Base-by-base conservation (phyloP, 257 asterid species). In the Przewalskia tangutica region DNA sequence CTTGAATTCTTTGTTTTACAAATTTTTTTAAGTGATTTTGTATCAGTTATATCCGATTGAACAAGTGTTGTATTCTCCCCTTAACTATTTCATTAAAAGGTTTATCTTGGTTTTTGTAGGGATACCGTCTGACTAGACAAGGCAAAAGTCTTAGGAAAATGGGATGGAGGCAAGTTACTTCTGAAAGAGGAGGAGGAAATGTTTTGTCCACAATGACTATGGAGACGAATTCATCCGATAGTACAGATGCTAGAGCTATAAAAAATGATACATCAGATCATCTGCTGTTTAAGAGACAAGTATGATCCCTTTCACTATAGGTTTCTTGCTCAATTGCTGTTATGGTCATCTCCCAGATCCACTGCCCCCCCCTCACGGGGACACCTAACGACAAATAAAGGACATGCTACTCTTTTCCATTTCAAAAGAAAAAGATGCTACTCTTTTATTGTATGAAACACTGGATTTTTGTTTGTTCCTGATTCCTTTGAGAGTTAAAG, bases 221-320 rank as follows among this genome's bases (percentile, higher is more conserved):
- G 96, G 94, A 91, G 55, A 84, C 87, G 36, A 60, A 81, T 79
- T 81, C 92, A 84, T 81, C 89, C 23, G 54, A 88, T 42, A 7
- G 34, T 81, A 81, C 89, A 50, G 85, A 85, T 75, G 58, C 85
- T 56, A 88, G 86, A 73, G 84, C 90, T 81, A 5, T 55, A 17
- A 83, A 56, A 65, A 81, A 83, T 83, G 40, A 82, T 44, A 88
- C 85, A 27, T 84, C 77, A 32, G 92, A 83, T 14, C 76, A 84
- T 75, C 92, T 91, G 85, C 60, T 85, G 62, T 95, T 93, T 88
- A 91, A 81, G 88, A 92, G 97, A 91, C 92, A 91, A 88, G 98
- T 93, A 87, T 36, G 89, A 34, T 60, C 54, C 44, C 54, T 27
- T 62, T 71, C 86, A 65, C 82, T 82, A 68, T 59, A 0, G 14